A percentile compares a stretch with the other conserved stretches of the same genome.
phyloP scores from a whole-genome alignment of 1,139 yeast genomes.

The Kodamaea plutei region DNA sequence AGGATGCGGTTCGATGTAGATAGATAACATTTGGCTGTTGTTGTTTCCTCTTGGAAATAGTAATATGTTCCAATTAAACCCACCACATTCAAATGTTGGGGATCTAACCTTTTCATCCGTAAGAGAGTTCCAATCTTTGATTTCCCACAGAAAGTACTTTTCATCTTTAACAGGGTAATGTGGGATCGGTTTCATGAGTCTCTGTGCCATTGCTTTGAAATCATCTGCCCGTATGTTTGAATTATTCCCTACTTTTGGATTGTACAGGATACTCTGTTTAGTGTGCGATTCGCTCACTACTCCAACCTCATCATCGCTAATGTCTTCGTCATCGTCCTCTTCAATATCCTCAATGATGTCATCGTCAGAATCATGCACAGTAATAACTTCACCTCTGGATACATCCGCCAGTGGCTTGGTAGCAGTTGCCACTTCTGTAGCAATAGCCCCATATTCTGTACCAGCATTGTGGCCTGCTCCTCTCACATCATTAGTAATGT shows the following conservation, averaged over 20 bases:
- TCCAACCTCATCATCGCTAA: slow-evolving; percentile 10
- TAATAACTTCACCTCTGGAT: no score
- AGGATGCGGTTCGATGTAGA: slow-evolving; percentile 63
- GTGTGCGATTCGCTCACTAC: slow-evolving; percentile 7
- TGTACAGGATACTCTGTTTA: neutral
- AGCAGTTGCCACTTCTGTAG: no score
- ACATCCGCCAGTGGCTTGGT: no score
- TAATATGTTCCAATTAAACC: slow-evolving; percentile 67
- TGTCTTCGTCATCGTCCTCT: slow-evolving; percentile 11
- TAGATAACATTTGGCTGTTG: slow-evolving; percentile 45
- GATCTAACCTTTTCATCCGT: slow-evolving; percentile 49
- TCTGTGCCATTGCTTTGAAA: slow-evolving; percentile 24
- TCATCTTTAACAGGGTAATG: slow-evolving; percentile 41
- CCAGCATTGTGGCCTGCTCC: no score
- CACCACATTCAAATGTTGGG: slow-evolving; percentile 59
- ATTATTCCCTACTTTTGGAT: slow-evolving; percentile 2
- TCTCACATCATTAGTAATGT: slow-evolving; percentile 2
- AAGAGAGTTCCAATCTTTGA: slow-evolving; percentile 58
- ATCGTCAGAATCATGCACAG: slow-evolving; percentile 7
- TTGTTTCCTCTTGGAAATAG: slow-evolving; percentile 75
- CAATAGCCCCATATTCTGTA: no score
- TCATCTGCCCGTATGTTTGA: slow-evolving; percentile 26
- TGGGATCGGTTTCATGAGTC: slow-evolving; percentile 40
- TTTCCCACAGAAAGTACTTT: slow-evolving; percentile 66
- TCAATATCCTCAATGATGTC: no score